Percentiles rank a stretch among this genome's conserved stretches.
phyloP scores from a whole-genome alignment of 2,329 filamentous ascomycete species.

The Diaporthe eres region DNA sequence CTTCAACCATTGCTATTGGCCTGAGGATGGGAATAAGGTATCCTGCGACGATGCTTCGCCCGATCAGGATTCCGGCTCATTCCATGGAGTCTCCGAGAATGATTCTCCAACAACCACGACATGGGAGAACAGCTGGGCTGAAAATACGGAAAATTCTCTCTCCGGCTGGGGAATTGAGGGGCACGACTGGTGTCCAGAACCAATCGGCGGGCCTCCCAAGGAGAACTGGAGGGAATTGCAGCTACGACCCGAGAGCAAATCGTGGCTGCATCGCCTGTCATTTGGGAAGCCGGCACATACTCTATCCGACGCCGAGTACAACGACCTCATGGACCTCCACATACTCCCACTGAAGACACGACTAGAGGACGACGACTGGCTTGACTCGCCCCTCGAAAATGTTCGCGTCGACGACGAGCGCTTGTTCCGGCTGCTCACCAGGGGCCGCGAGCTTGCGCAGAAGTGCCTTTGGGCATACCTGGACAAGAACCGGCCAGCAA shows the following conservation, averaged over 20 bases:
- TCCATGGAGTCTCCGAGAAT: too few species aligned
- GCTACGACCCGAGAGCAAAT: neutral
- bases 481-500: neutral
- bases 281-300: neutral
- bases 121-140: too few species aligned
- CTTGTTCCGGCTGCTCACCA: neutral
- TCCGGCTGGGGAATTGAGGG: too few species aligned
- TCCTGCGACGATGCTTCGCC: too few species aligned
- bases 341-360: neutral
- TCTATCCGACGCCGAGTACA: neutral
- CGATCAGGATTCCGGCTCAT: too few species aligned
- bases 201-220: neutral
- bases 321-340: neutral
- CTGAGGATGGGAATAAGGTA: too few species aligned
- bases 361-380: neutral
- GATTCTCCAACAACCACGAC: too few species aligned
- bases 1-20: too few species aligned
- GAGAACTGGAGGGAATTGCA: neutral
- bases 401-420: neutral
- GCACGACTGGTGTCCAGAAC: too few species aligned
- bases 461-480: neutral
- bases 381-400: neutral
- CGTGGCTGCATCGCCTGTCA: neutral
- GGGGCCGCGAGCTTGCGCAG: neutral
- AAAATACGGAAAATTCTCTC: too few species aligned